Base-by-base conservation (phyloP, 495 filamentous ascomycete species). In the Talaromyces borbonicus region DNA sequence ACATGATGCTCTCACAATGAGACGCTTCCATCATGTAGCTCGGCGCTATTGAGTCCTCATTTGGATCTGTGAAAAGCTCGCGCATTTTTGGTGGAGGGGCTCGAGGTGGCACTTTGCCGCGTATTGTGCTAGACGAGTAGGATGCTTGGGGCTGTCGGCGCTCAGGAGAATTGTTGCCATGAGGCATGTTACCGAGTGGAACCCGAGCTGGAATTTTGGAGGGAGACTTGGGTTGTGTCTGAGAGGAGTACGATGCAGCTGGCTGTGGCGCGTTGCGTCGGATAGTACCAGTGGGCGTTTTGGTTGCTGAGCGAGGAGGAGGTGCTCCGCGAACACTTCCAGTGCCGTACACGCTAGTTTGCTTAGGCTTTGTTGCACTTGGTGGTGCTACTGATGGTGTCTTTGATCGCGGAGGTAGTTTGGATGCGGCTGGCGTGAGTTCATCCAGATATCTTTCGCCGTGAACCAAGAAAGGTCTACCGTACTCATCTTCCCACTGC, bases 401-500 rank as follows among this genome's bases (percentile, higher is more conserved):
- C 64, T 87, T 90, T 8, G 86, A 85, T 47, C 87, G 74, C 1
- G 85, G 75, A 8, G 68, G 75, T n/a, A 71, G 62, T 55, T 74
- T 90, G 4, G 78, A 60, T 19, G 75, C 70, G 8, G 78, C 72
- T 14, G 75, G 71, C 49, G 83, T 80, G 24, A 93, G 67, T 47
- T 81, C 69, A 51, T 95, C 86, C 33, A 93, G 69, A 56, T 97
- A 99, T 52, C 85, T 73, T 50, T 94, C 82, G 23, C 92, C 92
- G 49, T 89, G 86, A 25, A 99, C 87, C 30, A 90, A 68, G 71
- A 97, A 96, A 16, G 90, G 87, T 30, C 89, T 78, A 25, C 90
- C 89, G 57, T 87, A 95, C 49, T 96, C 90, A 47, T 94, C 84
- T 58, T 96, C 93, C 84, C 85, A 99, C 27, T 75, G 65, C 65